phyloP scores from a whole-genome alignment of 1,139 yeast species.

The Candida albicans region DNA sequence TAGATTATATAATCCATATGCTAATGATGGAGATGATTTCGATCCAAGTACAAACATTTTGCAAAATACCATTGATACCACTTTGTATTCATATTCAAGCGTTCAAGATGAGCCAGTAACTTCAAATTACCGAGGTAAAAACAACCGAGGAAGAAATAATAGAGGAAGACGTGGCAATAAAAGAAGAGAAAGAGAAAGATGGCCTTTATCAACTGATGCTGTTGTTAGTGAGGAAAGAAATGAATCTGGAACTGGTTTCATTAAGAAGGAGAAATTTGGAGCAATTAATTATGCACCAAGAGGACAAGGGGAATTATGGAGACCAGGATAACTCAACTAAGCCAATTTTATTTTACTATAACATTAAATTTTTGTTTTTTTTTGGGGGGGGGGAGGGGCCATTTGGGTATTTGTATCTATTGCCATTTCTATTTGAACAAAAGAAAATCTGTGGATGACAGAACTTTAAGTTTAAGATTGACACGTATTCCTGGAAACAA shows the following conservation, averaged over 20 bases:
- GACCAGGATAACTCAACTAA: conserved; percentile 26
- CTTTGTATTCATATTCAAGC: conserved; percentile 28
- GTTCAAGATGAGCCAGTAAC: conserved; percentile 10
- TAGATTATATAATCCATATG: conserved; percentile 29
- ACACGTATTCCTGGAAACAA: too few species aligned
- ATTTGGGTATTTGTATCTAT: too few species aligned
- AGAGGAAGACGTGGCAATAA: conserved; percentile 1
- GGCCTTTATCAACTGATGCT: conserved; percentile 15
- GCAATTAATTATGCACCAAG: conserved; percentile 55
- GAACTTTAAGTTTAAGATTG: too few species aligned
- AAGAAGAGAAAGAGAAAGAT: not conserved
- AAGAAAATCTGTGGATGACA: too few species aligned
- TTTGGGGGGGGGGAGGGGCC: too few species aligned
- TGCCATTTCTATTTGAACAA: too few species aligned
- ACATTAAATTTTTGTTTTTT: not conserved
- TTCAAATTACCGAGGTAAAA: conserved; percentile 5
- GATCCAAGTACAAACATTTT: conserved; percentile 27
- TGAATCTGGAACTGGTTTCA: conserved; percentile 17
- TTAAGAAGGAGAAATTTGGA: conserved; percentile 43
- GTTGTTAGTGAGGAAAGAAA: conserved; percentile 19
- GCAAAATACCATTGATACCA: conserved; percentile 41
- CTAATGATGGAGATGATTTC: conserved; percentile 24
- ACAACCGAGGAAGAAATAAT: conserved; percentile 6
- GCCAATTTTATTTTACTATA: not conserved
- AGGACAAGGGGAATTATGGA: conserved; percentile 54